Conservation (phyloP, 2,329 filamentous ascomycete genomes). For the Calonectria henricotiae region DNA sequence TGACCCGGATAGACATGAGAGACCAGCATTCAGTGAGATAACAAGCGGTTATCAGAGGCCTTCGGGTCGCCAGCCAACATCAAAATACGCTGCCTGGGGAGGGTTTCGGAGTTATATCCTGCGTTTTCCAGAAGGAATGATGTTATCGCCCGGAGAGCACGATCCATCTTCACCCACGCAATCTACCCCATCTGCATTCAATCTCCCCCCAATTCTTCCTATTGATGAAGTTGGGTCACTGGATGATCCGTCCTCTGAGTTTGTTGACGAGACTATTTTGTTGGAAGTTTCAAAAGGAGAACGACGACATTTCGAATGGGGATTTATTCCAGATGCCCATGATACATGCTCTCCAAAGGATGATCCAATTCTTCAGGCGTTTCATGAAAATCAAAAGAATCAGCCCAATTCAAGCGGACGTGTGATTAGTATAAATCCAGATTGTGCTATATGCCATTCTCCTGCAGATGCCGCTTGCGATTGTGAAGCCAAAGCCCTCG, state of each 20-base stretch:
- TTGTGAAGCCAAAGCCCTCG: neutral
- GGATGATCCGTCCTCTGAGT: neutral
- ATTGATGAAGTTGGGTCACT: neutral
- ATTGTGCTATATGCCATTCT: constrained; percentile 11
- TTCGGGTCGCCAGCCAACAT: rapidly evolving
- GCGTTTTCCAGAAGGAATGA: neutral
- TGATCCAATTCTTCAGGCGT: neutral
- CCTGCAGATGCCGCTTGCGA: neutral
- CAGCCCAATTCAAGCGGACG: neutral
- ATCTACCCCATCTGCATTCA: neutral
- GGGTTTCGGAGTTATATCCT: constrained; percentile 2
- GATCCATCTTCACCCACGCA: neutral
- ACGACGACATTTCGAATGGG: constrained; percentile 5
- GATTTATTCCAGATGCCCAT: neutral
- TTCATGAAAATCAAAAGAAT: neutral
- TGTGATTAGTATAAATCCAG: neutral
- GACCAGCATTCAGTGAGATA: neutral
- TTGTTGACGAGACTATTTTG: neutral
- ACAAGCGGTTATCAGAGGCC: neutral
- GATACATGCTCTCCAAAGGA: neutral
- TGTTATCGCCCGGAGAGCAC: rapidly evolving
- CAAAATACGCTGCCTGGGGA: constrained; percentile 1
- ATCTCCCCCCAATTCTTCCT: neutral
- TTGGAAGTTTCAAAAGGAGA: neutral
- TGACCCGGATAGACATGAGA: neutral